A percentile compares a stretch with the other conserved stretches of the same genome.
phyloP scores from a whole-genome alignment of 345 rosid genomes.

The Durio zibethinus region DNA sequence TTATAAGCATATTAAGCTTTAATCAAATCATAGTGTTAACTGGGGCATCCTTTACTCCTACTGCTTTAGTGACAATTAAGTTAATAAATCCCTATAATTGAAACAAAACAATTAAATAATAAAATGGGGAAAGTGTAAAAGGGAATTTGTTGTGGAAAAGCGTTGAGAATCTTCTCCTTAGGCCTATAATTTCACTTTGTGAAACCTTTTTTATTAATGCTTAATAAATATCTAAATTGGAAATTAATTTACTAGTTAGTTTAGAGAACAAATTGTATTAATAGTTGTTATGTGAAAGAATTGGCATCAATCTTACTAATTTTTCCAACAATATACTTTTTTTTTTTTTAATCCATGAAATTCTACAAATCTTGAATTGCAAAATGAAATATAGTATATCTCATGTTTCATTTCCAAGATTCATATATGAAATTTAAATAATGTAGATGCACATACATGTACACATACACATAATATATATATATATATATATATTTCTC shows the following conservation, averaged over 20 bases:
- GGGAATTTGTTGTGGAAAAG: neutral
- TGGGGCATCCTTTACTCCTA: conserved; percentile 12
- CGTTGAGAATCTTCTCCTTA: neutral
- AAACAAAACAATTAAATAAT: neutral
- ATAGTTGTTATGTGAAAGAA: neutral
- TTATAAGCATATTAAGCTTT: conserved; percentile 29
- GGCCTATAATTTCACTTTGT: neutral
- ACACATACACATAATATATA: too few relatives aligned
- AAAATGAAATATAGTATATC: too few relatives aligned
- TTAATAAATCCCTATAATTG: neutral
- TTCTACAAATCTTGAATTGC: too few relatives aligned
- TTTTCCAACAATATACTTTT: too few relatives aligned
- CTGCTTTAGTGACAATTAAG: neutral
- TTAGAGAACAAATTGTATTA: neutral
- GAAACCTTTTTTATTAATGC: neutral
- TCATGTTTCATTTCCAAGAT: too few relatives aligned
- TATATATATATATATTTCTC: too few relatives aligned
- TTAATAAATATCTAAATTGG: neutral
- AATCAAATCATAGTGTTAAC: conserved; percentile 21
- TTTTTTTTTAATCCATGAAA: too few relatives aligned
- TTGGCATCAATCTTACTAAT: too few relatives aligned
- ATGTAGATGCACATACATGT: too few relatives aligned
- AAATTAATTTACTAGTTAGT: neutral
- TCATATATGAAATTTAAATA: too few relatives aligned
- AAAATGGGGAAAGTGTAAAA: neutral